Evolutionary conservation across 1,284 basidiomycete species (phyloP).

Genomic region (Boletus hoseneyae): DNA sequence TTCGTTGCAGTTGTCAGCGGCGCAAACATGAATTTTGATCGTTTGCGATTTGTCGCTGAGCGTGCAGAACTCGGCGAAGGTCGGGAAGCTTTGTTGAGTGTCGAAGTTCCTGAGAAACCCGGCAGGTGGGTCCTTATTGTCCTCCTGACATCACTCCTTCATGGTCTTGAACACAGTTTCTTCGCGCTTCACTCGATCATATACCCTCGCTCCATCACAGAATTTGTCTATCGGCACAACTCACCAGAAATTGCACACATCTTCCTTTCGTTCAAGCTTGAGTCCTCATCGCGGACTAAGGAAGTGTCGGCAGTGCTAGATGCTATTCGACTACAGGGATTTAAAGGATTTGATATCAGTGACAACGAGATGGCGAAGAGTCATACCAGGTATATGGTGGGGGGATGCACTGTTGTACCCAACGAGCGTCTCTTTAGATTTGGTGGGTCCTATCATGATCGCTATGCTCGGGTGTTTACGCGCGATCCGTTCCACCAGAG

Average conservation of each 20-base stretch:
- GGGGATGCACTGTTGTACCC: conserved; percentile 72
- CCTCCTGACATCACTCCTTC: conserved; percentile 4
- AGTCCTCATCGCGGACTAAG: conserved; percentile 55
- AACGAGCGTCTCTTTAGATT: conserved; percentile 94
- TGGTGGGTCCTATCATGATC: conserved; percentile 49
- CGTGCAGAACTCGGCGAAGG: conserved; percentile 97
- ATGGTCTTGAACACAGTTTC: conserved; percentile 57
- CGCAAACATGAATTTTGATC: conserved; percentile 99
- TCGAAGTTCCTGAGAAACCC: conserved; percentile 89
- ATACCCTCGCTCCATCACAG: conserved; percentile 91
- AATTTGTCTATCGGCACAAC: conserved; percentile 93
- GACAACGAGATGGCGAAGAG: conserved; percentile 96
- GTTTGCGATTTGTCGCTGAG: conserved; percentile 95
- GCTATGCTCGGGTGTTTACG: not conserved
- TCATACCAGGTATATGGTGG: conserved; percentile 93
- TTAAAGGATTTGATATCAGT: conserved; percentile 87
- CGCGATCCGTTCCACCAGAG: conserved; percentile 46
- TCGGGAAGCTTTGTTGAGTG: conserved; percentile 88
- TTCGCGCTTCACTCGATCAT: conserved; percentile 84
- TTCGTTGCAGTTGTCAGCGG: conserved; percentile 94
- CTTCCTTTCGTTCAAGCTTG: conserved; percentile 88
- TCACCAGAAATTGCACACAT: conserved; percentile 72
- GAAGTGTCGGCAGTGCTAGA: conserved; percentile 71
- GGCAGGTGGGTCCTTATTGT: conserved; percentile 61
- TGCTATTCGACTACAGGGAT: conserved; percentile 62